Percentiles rank a stretch among this genome's conserved stretches.
Evolutionary conservation across 2,329 filamentous ascomycete species (phyloP).

Genomic region (Ceratocystis variospora): DNA sequence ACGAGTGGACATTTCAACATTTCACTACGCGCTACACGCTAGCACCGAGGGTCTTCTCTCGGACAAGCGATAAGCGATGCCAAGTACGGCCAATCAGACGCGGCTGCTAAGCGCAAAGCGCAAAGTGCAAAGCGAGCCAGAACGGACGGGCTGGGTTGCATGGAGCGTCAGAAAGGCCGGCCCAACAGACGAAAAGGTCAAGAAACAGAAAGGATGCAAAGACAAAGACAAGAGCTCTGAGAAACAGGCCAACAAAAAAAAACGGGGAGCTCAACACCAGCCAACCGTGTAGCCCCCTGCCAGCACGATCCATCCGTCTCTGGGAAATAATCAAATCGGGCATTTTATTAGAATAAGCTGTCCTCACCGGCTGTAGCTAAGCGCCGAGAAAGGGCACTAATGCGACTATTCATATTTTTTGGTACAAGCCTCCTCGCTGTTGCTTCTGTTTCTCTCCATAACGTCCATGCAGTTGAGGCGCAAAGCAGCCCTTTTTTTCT

Average conservation of each 20-base stretch:
- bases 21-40: too few species aligned
- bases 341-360: too few species aligned
- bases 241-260: neutral
- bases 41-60: neutral
- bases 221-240: neutral
- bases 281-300: too few species aligned
- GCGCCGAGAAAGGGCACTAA: neutral
- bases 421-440: too few species aligned
- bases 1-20: too few species aligned
- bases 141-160: too few species aligned
- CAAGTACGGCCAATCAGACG: neutral
- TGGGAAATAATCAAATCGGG: too few species aligned
- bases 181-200: neutral
- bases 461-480: neutral
- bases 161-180: too few species aligned
- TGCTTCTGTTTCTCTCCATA: neutral
- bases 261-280: too few species aligned
- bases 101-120: slow-evolving; percentile 6
- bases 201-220: neutral
- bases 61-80: slow-evolving; percentile 5
- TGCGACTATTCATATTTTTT: neutral
- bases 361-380: neutral
- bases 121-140: neutral
- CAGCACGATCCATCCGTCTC: too few species aligned
- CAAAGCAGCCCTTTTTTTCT: neutral